Evolutionary conservation across 805 yeast genomes (phyloP), one percentile per base, ranked within the genome.

Genomic region (Brettanomyces anomalus): DNA sequence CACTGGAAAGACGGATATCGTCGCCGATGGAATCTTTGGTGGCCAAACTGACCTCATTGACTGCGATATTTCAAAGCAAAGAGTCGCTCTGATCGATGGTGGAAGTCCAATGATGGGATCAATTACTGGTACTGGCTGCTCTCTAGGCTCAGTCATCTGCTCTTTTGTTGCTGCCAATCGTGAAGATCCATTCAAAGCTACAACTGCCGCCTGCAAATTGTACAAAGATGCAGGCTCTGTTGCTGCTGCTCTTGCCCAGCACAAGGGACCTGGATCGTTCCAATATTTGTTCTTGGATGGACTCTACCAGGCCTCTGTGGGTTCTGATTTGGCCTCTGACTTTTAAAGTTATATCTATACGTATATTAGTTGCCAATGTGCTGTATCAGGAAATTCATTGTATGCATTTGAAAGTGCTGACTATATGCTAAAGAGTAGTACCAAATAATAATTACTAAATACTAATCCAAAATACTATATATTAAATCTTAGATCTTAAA

Each of bases 121-220:
- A 10, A 73, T 86, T 4, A 86, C 95, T 0, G 95, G 94, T 0
- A 68, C 88, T 2, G 96, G 96, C 0, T 87, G 96, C 48, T 75
- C 90, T 0, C 61, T 87, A 33, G 95, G 95, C 1, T 77, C 88
- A 37, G 71, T 76, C 0, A 76, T 86, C 42, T 79, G 84, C 0
- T 66, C 84, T 1, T 71, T 66, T 45, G 57, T 77, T 2, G 79
- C 79, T 3, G 73, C 76, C 3, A 52, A 60, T 42, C 61, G 68
- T 1, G 59, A 53, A 6, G 61, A 65, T 42, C 52, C 70, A 0
- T 71, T 70, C 45, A 58, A 56, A 6, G 77, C 81, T 1, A 74
- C 76, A 0, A 66, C 68, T 3, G 65, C 68, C 0, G 90, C 87
- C 0, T 75, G 82, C 1, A 36, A 57, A 3, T 47, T 74, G 11